Evolutionary conservation across 805 yeast genomes (phyloP).

Genomic region (Cyberlindnera amylophila): DNA sequence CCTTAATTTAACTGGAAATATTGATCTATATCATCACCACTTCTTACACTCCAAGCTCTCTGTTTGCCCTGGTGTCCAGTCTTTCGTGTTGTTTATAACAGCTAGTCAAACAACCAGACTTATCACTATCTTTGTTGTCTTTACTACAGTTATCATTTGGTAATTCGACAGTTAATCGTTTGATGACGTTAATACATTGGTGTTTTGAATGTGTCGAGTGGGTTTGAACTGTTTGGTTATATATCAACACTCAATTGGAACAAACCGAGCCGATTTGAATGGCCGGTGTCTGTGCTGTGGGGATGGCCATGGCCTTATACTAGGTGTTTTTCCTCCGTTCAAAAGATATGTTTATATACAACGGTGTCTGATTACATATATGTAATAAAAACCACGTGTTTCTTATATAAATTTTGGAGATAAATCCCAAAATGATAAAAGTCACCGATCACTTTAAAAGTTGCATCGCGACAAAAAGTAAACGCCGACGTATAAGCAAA

Average conservation of each 20-base stretch:
- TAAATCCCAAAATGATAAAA: too few relatives aligned
- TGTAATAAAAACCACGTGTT: too few relatives aligned
- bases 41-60: constrained; percentile 34
- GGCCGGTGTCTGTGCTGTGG: constrained; percentile 25
- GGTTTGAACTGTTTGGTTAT: constrained; percentile 32
- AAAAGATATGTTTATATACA: not conserved
- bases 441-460: too few relatives aligned
- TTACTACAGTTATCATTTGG: constrained; percentile 37
- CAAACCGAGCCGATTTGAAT: constrained; percentile 28
- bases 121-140: too few relatives aligned
- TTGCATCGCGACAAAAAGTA: too few relatives aligned
- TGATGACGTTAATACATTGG: constrained; percentile 31
- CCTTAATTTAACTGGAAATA: too few relatives aligned
- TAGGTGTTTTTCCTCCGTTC: constrained; percentile 4
- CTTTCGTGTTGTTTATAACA: constrained; percentile 22
- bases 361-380: not conserved
- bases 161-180: constrained; percentile 33
- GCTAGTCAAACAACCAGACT: constrained; percentile 30
- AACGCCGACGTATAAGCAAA: too few relatives aligned
- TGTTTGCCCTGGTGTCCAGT: constrained; percentile 32
- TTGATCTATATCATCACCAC: too few relatives aligned
- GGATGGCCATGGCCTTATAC: constrained; percentile 4
- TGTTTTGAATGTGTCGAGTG: constrained; percentile 30
- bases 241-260: constrained; percentile 29
- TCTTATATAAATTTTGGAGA: too few relatives aligned